Evolutionary conservation across 2,329 filamentous ascomycete genomes (phyloP).

Genomic region (Fusarium napiforme): DNA sequence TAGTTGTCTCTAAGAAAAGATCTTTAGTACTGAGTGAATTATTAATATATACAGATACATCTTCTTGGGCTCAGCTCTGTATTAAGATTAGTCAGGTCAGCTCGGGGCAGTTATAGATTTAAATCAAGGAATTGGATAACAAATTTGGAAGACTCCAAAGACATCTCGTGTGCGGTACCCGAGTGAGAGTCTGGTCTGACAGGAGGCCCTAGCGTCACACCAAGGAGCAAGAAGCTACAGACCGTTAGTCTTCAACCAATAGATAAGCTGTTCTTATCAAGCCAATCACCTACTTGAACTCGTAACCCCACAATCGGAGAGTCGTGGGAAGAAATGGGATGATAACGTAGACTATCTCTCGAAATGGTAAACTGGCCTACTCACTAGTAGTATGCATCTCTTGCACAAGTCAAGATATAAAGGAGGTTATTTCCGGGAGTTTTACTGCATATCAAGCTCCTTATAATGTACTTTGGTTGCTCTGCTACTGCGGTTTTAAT

Average conservation of each 20-base stretch:
- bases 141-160: not conserved
- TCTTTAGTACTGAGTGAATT: not conserved
- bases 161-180: not conserved
- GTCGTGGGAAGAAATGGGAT: not conserved
- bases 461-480: fast-evolving
- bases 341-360: not conserved
- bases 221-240: not conserved
- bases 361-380: too few species aligned
- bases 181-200: not conserved
- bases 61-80: not conserved
- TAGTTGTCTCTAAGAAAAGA: not conserved
- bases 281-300: not conserved
- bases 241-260: not conserved
- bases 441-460: too few species aligned
- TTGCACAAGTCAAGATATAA: not conserved
- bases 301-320: not conserved
- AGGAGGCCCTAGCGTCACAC: not conserved
- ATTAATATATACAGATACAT: not conserved
- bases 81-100: not conserved
- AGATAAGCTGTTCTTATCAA: not conserved
- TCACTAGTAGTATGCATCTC: fast-evolving
- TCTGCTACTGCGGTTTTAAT: too few species aligned
- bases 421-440: not conserved
- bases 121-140: not conserved
- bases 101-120: fast-evolving